Evolutionary conservation across 1,284 basidiomycete genomes (phyloP).

Genomic region (Cryptococcus wingfieldii): DNA sequence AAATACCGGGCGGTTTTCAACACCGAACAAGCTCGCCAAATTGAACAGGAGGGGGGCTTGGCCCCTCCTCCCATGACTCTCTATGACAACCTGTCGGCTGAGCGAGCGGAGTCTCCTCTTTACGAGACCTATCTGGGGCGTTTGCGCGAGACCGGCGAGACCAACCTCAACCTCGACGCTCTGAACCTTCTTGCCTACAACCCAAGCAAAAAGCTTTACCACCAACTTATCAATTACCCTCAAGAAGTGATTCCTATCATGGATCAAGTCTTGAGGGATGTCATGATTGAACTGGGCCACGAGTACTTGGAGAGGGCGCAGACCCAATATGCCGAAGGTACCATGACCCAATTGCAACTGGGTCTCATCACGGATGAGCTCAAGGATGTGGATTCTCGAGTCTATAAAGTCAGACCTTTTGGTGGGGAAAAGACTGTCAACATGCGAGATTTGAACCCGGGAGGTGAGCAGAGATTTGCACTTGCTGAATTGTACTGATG

Average conservation of each 20-base stretch:
- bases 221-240: conserved; percentile 82
- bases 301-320: conserved; percentile 61
- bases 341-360: conserved; percentile 56
- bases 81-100: conserved; percentile 54
- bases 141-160: conserved; percentile 86
- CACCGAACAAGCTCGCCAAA: conserved; percentile 49
- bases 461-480: conserved; percentile 55
- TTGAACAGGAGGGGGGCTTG: conserved; percentile 32
- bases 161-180: conserved; percentile 87
- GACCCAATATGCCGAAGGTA: conserved; percentile 24
- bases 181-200: conserved; percentile 85
- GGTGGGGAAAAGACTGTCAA: conserved; percentile 70
- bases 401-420: conserved; percentile 90
- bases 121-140: conserved; percentile 81
- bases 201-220: conserved; percentile 72
- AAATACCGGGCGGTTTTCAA: conserved; percentile 76
- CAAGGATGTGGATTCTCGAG: conserved; percentile 68
- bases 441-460: conserved; percentile 87
- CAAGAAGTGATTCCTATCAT: conserved; percentile 95
- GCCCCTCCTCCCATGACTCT: conserved; percentile 39
- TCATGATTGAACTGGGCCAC: conserved; percentile 76
- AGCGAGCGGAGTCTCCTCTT: conserved; percentile 64
- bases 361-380: conserved; percentile 71
- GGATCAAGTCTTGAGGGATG: conserved; percentile 91
- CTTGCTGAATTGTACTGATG: conserved; percentile 8